Percentiles rank a stretch among this genome's conserved stretches.
phyloP scores from a whole-genome alignment of 441 rosid genomes.

The Euphorbia celastroides region DNA sequence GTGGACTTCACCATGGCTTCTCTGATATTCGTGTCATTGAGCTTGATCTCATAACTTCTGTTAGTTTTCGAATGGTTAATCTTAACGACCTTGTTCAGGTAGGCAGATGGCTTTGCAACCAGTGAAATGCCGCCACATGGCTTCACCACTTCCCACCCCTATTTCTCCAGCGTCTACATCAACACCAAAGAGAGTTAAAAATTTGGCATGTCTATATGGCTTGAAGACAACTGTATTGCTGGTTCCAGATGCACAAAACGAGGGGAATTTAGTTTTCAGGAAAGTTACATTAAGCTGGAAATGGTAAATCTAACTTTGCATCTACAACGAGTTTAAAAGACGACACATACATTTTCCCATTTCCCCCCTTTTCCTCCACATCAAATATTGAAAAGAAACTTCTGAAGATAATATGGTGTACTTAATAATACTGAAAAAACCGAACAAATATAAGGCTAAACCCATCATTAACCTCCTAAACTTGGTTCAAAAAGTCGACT shows the following conservation, averaged over 20 bases:
- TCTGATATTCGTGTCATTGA: conserved; percentile 57
- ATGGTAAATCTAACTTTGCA: not conserved
- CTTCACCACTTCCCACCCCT: conserved; percentile 78
- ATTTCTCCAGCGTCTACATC: conserved; percentile 55
- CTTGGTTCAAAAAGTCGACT: no score
- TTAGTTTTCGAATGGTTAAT: conserved; percentile 22
- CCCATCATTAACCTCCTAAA: no score
- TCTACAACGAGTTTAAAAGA: not conserved
- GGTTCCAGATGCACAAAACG: not conserved
- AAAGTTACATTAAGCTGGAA: not conserved
- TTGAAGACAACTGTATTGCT: not conserved
- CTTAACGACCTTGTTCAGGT: conserved; percentile 52
- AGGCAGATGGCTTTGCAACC: conserved; percentile 81
- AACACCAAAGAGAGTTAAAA: not conserved
- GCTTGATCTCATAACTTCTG: conserved; percentile 32
- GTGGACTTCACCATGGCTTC: conserved; percentile 61
- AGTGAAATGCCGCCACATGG: conserved; percentile 67
- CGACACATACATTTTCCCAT: not conserved
- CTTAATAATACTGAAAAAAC: no score
- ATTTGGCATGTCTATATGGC: not conserved
- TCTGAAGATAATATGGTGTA: not conserved
- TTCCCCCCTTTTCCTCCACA: not conserved
- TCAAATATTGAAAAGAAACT: not conserved
- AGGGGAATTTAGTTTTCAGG: no score
- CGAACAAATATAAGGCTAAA: no score